Evolutionary conservation across 768 basidiomycete species (phyloP).

Genomic region (Collybia sordida): DNA sequence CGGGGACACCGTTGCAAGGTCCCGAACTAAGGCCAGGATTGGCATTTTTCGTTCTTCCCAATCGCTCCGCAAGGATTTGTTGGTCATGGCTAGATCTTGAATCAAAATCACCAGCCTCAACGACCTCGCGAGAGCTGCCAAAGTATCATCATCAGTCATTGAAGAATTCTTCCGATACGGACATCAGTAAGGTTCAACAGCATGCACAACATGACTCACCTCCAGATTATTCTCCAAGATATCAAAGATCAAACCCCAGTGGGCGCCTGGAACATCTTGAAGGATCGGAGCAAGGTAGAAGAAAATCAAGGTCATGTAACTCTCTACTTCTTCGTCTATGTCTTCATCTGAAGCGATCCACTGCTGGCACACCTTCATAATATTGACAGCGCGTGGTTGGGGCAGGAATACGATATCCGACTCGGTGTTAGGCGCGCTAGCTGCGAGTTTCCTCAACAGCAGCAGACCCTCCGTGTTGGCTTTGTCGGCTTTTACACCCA

Average conservation of each 20-base stretch:
- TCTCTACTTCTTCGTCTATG: constrained; percentile 77
- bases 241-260: constrained; percentile 95
- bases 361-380: constrained; percentile 79
- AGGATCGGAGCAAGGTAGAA: constrained; percentile 80
- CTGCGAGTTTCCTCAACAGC: constrained; percentile 65
- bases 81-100: constrained; percentile 68
- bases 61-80: constrained; percentile 65
- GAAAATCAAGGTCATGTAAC: constrained; percentile 73
- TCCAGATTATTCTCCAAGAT: constrained; percentile 86
- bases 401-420: constrained; percentile 84
- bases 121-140: constrained; percentile 68
- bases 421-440: constrained; percentile 74
- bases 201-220: constrained; percentile 39
- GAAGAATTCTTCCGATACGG: constrained; percentile 50
- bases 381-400: constrained; percentile 80
- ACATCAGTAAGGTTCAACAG: background rate
- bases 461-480: constrained; percentile 72
- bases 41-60: constrained; percentile 62
- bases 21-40: constrained; percentile 58
- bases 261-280: constrained; percentile 80
- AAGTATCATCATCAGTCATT: constrained; percentile 53
- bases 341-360: constrained; percentile 73
- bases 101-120: constrained; percentile 65
- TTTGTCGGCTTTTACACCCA: constrained; percentile 61
- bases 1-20: constrained; percentile 53